Evolutionary conservation across 768 basidiomycete genomes (phyloP), one percentile per base, ranked within the genome.

Genomic region (Chiua virens): DNA sequence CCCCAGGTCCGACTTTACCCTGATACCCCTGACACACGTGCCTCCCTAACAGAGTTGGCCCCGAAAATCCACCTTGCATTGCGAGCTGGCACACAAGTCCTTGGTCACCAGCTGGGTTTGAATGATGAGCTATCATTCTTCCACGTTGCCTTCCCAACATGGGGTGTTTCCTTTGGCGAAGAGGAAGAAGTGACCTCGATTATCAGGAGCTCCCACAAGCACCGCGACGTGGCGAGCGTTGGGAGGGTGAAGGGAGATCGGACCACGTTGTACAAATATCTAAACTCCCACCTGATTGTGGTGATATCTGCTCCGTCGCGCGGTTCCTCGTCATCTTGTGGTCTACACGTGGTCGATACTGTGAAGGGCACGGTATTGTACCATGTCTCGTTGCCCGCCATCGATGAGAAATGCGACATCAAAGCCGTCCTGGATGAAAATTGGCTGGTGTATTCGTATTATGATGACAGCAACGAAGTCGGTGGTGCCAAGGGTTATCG

Each of bases 371-470:
- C 78, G 1, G 71, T 89, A 15, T 57, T 95, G 3, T 93, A 95
- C 67, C 79, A 81, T 36, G 76, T 78, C 3, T 72, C 73, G 27
- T 63, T 95, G 8, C 80, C 83, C 13, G 63, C 73, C 3, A 61
- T 64, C 20, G 63, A 54, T 46, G 71, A 63, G 32, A 71, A 61
- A 7, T 90, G 91, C 66, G 80, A 87, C 56, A 72, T 96, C 17
- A 80, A 87, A 57, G 81, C 83, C 18, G 70, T 74, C 3, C 72
- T 98, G 47, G 77, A 79, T 21, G 95, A 98, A 71, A 97, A 98
- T 65, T 97, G 95, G 94, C 66, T 98, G 39, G 87, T 93, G 8
- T 96, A 93, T 70, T 78, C 87, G 50, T 95, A 90, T 64, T 92
- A 85, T 63, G 86, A 91, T 45, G 79, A 75, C 11, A 77, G 81